phyloP scores from a whole-genome alignment of 768 basidiomycete genomes.

The Mycena alexandri region DNA sequence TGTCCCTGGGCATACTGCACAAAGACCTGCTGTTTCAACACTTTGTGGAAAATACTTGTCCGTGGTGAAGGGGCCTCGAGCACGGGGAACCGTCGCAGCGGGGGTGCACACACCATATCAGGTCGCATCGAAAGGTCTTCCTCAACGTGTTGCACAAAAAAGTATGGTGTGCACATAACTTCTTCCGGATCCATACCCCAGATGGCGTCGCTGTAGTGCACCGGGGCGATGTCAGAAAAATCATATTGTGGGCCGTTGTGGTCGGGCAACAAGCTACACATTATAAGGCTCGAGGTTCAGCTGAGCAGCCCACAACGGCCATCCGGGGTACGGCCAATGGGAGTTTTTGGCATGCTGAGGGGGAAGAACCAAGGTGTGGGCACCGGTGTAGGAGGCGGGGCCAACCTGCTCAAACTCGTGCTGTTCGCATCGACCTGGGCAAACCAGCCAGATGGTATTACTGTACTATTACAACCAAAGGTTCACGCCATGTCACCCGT shows the following conservation, averaged over 20 bases:
- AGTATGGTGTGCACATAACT: neutral
- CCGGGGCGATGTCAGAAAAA: slow-evolving; percentile 13
- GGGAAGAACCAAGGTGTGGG: slow-evolving; percentile 1
- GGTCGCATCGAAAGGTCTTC: neutral
- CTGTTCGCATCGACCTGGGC: neutral
- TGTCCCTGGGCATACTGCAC: slow-evolving; percentile 28
- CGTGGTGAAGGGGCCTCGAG: slow-evolving; percentile 20
- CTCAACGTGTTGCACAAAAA: slow-evolving; percentile 1
- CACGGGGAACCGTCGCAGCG: slow-evolving; percentile 7
- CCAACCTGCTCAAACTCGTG: neutral
- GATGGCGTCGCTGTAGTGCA: neutral
- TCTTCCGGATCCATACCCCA: neutral
- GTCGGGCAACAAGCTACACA: neutral
- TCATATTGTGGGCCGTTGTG: slow-evolving; percentile 9
- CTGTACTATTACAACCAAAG: too few species aligned
- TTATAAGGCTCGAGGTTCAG: neutral
- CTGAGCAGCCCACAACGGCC: slow-evolving; percentile 11
- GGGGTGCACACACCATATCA: slow-evolving; percentile 23
- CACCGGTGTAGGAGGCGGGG: neutral
- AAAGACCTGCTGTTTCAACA: slow-evolving; percentile 22
- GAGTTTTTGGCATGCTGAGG: slow-evolving; percentile 5
- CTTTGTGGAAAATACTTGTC: slow-evolving; percentile 31
- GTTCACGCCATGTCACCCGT: too few species aligned
- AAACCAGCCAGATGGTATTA: slow-evolving; percentile 6
- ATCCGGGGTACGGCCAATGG: neutral